A percentile compares a stretch with the other conserved stretches of the same genome.
Evolutionary conservation across 805 yeast species (phyloP).

Genomic region (Nakazawaea holstii): DNA sequence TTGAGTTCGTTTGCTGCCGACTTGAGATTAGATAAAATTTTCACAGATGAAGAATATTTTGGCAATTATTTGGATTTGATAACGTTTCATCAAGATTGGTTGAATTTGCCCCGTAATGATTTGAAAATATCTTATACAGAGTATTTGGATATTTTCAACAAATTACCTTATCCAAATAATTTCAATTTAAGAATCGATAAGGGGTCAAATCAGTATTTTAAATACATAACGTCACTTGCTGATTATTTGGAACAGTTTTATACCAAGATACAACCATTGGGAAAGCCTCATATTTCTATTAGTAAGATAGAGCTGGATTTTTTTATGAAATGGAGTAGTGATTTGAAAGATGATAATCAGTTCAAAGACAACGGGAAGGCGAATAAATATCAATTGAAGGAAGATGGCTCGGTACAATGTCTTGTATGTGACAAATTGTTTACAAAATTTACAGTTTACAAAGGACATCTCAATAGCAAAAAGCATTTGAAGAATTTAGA

Average conservation of each 20-base stretch:
- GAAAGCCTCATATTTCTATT: conserved; percentile 29
- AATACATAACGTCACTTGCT: conserved; percentile 40
- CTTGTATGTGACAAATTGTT: conserved; percentile 57
- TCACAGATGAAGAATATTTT: conserved; percentile 54
- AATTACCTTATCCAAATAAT: conserved; percentile 23
- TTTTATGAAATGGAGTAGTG: conserved; percentile 1
- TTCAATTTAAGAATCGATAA: conserved; percentile 22
- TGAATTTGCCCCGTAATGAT: conserved; percentile 34
- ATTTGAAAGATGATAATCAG: conserved; percentile 4
- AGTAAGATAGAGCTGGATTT: conserved; percentile 19
- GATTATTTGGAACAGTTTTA: conserved; percentile 47
- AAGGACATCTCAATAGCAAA: conserved; percentile 68
- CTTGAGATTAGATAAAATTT: conserved; percentile 42
- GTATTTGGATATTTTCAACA: conserved; percentile 42
- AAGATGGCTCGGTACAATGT: conserved; percentile 43
- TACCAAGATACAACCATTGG: conserved; percentile 42
- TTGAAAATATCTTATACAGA: conserved; percentile 38
- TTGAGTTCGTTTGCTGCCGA: conserved; percentile 47
- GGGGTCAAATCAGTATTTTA: conserved; percentile 28
- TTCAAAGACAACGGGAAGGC: conserved; percentile 17
- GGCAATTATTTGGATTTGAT: conserved; percentile 63
- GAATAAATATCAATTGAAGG: conserved; percentile 9
- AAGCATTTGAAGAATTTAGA: conserved; percentile 56
- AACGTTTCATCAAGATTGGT: conserved; percentile 46
- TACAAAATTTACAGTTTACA: conserved; percentile 57